phyloP scores from a whole-genome alignment of 2,329 filamentous ascomycete species.

The Pseudogymnoascus sp. region DNA sequence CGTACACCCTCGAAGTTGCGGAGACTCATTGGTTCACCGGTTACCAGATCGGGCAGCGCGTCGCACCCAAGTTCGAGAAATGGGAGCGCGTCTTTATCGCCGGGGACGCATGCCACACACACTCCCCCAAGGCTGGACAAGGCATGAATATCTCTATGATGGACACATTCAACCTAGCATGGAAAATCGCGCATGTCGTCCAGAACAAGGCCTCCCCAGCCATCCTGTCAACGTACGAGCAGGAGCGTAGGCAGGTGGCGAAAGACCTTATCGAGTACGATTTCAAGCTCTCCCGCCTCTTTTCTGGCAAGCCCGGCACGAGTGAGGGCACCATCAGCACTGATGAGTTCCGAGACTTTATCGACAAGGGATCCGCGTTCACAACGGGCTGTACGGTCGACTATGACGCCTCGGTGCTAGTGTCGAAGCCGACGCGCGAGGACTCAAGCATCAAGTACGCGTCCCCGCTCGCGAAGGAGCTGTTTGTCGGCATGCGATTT shows the following conservation, averaged over 20 bases:
- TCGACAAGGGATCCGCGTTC: slow-evolving; percentile 47
- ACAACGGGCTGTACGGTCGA: slow-evolving; percentile 48
- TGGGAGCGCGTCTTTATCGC: slow-evolving; percentile 56
- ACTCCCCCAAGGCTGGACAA: slow-evolving; percentile 58
- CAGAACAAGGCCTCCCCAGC: slow-evolving; percentile 35
- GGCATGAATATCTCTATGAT: slow-evolving; percentile 49
- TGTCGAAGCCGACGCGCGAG: slow-evolving; percentile 43
- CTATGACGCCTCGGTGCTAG: slow-evolving; percentile 46
- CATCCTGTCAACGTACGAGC: slow-evolving; percentile 42
- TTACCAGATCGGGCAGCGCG: slow-evolving; percentile 60
- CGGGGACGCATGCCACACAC: slow-evolving; percentile 52
- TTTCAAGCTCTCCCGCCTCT: slow-evolving; percentile 77
- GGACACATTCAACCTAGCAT: slow-evolving; percentile 48
- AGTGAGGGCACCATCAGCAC: slow-evolving; percentile 62
- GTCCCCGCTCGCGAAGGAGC: slow-evolving; percentile 16
- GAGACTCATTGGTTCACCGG: slow-evolving; percentile 61
- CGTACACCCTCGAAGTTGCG: slow-evolving; percentile 54
- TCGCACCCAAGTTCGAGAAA: slow-evolving; percentile 49
- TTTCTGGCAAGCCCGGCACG: slow-evolving; percentile 65
- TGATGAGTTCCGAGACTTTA: slow-evolving; percentile 52
- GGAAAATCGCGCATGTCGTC: slow-evolving; percentile 43
- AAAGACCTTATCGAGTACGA: slow-evolving; percentile 77
- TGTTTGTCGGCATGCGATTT: slow-evolving; percentile 47
- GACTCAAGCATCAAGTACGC: slow-evolving; percentile 33
- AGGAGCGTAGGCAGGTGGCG: slow-evolving; percentile 59